Evolutionary conservation across 257 asterid species (phyloP).

Genomic region (Fraxinus quadrangulata): DNA sequence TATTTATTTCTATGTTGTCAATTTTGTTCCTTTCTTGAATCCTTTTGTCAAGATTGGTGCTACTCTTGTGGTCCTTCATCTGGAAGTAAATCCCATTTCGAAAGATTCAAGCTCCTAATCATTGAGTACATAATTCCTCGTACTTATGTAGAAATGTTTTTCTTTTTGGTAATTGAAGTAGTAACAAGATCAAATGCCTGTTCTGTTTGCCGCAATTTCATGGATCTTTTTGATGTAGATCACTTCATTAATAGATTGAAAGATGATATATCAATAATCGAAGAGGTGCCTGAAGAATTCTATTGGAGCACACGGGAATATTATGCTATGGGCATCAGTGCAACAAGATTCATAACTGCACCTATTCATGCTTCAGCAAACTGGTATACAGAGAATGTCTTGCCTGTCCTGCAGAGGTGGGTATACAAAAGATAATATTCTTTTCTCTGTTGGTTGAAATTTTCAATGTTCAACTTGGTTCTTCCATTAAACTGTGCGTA

Average conservation of each 20-base stretch:
- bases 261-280: slow-evolving; percentile 71
- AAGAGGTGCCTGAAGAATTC: slow-evolving; percentile 80
- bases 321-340: slow-evolving; percentile 86
- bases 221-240: slow-evolving; percentile 93
- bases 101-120: slow-evolving; percentile 79
- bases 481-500: not conserved
- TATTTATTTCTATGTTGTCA: slow-evolving; percentile 3
- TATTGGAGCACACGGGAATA: slow-evolving; percentile 97
- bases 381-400: slow-evolving; percentile 87
- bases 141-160: not conserved
- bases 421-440: slow-evolving; percentile 26
- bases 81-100: slow-evolving; percentile 97
- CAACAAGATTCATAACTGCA: slow-evolving; percentile 84
- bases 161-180: slow-evolving; percentile 16
- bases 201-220: slow-evolving; percentile 58
- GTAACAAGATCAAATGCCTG: slow-evolving; percentile 9
- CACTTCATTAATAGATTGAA: slow-evolving; percentile 84
- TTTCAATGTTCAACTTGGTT: not conserved
- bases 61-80: slow-evolving; percentile 83
- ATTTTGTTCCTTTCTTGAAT: slow-evolving; percentile 16
- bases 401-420: slow-evolving; percentile 77
- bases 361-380: slow-evolving; percentile 94
- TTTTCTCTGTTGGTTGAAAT: not conserved
- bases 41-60: slow-evolving; percentile 69
- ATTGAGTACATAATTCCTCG: slow-evolving; percentile 4